Base-by-base conservation (phyloP, 139 green algal genomes). In the Eudorina sp. region DNA sequence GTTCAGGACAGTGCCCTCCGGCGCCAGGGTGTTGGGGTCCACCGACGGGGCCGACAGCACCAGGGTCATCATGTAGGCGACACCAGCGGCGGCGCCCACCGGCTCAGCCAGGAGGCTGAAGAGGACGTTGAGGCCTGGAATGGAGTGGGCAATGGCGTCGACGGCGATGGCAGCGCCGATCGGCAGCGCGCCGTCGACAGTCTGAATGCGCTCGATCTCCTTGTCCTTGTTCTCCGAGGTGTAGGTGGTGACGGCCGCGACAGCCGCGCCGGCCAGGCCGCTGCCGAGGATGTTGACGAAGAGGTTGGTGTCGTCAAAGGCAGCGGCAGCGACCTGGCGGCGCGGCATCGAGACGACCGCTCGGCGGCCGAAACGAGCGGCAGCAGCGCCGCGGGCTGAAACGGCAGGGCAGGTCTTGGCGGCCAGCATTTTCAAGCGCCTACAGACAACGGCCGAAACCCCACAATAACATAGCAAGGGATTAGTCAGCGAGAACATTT, bases 1-100 rank as follows among this genome's bases (percentile, higher is more conserved):
- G 64, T 95, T 94, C 9, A 96, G 87, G 40, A 96, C 79, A 19
- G 93, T 96, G 78, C 93, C 94, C 84, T 94, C 88, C 40, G 94
- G 94, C n/a, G 93, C 94, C n/a, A 96, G 91, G 0, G 93, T 96
- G 66, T 77, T 83, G 43, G 94, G 93, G 89, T 96, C 92, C 18
- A 96, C 92, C 18, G 86, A 84, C 18, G 90, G 90, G 23, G 93
- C 86, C 27, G 66, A 90, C 29, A 96, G 92, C 51, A 96, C 79
- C n/a, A 96, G 80, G 29, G 90, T 92, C 90, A 96, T 95, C 91
- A 96, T 92, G 88, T 96, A 96, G 13, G 94, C 93, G n/a, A 96
- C 94, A 64, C 91, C 91, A 34, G 92, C 91, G 31, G 93, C 92
- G 6, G 94, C 94, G 69, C 94, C 94, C 4, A 48, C 55, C 34